A percentile compares a stretch with the other conserved stretches of the same genome.
These are phyloP conservation scores for Citrus unshiu DNA, from an alignment of 345 rosid species.

Conservation along the genomic window DNA sequence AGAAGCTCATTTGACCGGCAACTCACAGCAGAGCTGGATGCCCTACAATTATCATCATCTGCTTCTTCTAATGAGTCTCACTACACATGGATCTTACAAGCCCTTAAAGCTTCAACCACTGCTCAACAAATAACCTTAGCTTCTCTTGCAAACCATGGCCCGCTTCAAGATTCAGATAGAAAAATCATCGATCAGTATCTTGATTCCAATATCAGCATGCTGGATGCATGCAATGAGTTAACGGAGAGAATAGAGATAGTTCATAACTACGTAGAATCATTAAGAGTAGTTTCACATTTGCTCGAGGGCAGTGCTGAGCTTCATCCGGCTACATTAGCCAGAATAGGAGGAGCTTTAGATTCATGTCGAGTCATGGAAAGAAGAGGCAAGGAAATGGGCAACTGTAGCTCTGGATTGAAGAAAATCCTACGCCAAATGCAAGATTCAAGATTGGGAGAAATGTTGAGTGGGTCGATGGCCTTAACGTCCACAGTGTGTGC, in stretches of 20 bases:
- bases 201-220: conserved; percentile 1
- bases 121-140: neutral
- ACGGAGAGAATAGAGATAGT: neutral
- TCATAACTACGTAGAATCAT: conserved; percentile 1
- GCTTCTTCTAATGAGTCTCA: neutral
- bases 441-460: conserved; percentile 2
- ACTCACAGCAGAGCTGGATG: neutral
- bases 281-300: conserved; percentile 3
- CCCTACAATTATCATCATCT: neutral
- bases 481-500: neutral
- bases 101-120: neutral
- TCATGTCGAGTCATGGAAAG: conserved; percentile 3
- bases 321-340: conserved; percentile 1
- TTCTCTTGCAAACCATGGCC: neutral
- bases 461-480: conserved; percentile 4
- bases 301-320: neutral
- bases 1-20: neutral
- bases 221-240: conserved; percentile 3
- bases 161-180: neutral
- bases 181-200: neutral
- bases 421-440: neutral
- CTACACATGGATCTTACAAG: neutral
- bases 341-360: neutral
- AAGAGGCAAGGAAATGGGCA: neutral
- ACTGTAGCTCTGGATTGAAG: neutral